These are phyloP conservation scores for Phytophthora tubulina DNA, from an alignment of 352 stramenopile genomes.

Conservation along the genomic window DNA sequence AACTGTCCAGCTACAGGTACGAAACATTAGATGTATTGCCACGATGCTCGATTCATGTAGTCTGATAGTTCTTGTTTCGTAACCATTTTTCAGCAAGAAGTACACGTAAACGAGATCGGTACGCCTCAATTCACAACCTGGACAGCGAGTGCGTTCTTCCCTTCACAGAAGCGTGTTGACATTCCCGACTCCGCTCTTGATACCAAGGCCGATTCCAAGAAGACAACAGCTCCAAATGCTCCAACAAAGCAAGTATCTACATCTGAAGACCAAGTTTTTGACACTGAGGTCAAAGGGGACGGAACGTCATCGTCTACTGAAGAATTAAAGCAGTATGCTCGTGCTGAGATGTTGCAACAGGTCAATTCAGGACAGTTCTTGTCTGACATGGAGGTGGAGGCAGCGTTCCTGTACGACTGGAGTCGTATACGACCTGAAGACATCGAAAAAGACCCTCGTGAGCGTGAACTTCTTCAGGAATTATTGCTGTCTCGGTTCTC, in stretches of 20 bases:
- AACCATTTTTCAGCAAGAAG: constrained; percentile 61
- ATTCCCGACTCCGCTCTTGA: constrained; percentile 11
- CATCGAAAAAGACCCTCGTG: constrained; percentile 33
- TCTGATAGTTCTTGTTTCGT: neutral
- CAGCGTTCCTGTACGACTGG: constrained; percentile 86
- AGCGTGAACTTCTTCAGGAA: constrained; percentile 63
- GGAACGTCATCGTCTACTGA: constrained; percentile 36
- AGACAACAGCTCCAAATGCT: neutral
- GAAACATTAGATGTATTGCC: neutral
- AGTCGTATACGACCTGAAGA: constrained; percentile 65
- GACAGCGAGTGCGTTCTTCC: constrained; percentile 70
- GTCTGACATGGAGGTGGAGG: constrained; percentile 82
- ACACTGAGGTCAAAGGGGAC: constrained; percentile 40
- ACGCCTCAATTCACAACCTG: constrained; percentile 72
- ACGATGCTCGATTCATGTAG: neutral
- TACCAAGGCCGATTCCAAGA: constrained; percentile 24
- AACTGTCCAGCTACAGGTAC: constrained; percentile 73
- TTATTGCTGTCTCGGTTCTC: constrained; percentile 66
- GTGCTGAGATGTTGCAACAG: constrained; percentile 75
- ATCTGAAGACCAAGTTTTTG: constrained; percentile 20
- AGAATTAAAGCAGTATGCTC: constrained; percentile 73
- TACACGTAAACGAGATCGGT: constrained; percentile 86
- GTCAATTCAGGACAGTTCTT: constrained; percentile 83
- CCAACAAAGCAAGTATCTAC: constrained; percentile 8
- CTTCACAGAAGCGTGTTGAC: constrained; percentile 41